phyloP scores from a whole-genome alignment of 345 rosid genomes.

The Acer campestre region DNA sequence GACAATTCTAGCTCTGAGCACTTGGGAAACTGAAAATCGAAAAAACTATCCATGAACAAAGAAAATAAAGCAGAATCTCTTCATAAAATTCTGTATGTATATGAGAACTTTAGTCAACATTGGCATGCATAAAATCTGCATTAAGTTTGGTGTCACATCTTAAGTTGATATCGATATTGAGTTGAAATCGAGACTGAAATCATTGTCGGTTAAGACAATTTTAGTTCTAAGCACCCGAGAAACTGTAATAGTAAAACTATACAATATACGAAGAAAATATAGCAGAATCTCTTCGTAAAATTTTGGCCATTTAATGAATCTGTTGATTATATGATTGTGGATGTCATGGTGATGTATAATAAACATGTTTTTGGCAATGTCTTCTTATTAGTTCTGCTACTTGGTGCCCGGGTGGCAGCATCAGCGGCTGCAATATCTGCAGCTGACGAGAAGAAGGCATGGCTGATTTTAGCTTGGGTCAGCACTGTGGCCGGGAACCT shows the following conservation, averaged over 20 bases:
- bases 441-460: slow-evolving; percentile 71
- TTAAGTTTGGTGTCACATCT: not conserved
- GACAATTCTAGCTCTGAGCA: too few relatives aligned
- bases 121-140: not conserved
- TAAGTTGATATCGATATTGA: not conserved
- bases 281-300: not conserved
- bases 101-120: too few relatives aligned
- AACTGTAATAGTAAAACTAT: too few relatives aligned
- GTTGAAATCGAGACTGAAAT: too few relatives aligned
- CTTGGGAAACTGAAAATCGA: too few relatives aligned
- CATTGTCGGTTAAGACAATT: not conserved
- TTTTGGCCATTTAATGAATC: not conserved
- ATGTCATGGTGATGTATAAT: too few relatives aligned
- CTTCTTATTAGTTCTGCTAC: slow-evolving; percentile 62
- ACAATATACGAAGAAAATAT: not conserved
- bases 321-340: too few relatives aligned
- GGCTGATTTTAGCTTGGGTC: slow-evolving; percentile 87
- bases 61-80: not conserved
- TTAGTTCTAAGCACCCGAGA: not conserved
- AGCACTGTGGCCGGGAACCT: slow-evolving; percentile 87
- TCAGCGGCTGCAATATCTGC: slow-evolving; percentile 63
- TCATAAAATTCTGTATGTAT: not conserved
- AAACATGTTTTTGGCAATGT: not conserved
- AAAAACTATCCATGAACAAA: not conserved
- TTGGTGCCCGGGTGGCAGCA: slow-evolving; percentile 71